Evolutionary conservation across 2,329 filamentous ascomycete genomes (phyloP).

Genomic region (Thelonectria discophora): DNA sequence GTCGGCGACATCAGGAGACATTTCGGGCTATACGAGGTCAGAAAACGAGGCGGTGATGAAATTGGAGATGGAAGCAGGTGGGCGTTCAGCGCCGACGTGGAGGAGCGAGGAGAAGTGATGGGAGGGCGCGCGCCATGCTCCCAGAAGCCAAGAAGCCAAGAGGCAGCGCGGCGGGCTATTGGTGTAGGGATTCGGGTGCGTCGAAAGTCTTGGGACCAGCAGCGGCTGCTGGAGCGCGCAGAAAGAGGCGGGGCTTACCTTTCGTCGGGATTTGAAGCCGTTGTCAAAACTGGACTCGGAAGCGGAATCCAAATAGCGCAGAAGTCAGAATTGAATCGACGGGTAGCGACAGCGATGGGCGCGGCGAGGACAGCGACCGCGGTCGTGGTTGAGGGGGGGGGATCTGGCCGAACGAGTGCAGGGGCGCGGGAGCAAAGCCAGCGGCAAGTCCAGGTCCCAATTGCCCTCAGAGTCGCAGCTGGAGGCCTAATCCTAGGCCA

Average conservation of each 20-base stretch:
- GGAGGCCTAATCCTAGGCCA: conserved; percentile 44
- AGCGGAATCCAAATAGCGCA: conserved; percentile 4
- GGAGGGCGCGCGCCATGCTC: conserved; percentile 5
- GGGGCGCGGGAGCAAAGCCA: conserved; percentile 45
- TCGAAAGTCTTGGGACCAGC: conserved; percentile 12
- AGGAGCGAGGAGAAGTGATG: conserved; percentile 11
- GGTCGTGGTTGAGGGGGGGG: conserved; percentile 35
- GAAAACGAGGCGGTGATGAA: conserved; percentile 25
- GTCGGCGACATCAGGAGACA: conserved; percentile 54
- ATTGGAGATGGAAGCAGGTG: conserved; percentile 22
- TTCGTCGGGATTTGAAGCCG: conserved; percentile 31
- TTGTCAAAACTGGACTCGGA: conserved; percentile 13
- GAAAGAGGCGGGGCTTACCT: conserved; percentile 33
- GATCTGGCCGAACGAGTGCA: conserved; percentile 39
- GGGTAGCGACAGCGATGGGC: conserved; percentile 12
- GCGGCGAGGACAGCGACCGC: conserved; percentile 11
- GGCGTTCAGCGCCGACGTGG: conserved; percentile 19
- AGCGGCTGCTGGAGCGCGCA: conserved; percentile 7
- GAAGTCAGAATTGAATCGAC: conserved; percentile 10
- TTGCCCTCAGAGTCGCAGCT: conserved; percentile 46
- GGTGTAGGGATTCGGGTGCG: conserved; percentile 15
- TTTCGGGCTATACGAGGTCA: conserved; percentile 41
- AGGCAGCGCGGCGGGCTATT: conserved; percentile 2
- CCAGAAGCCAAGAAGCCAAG: conserved; percentile 10
- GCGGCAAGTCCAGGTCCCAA: conserved; percentile 51